phyloP scores from a whole-genome alignment of 352 stramenopile species.

The Phytopythium kandeliae region DNA sequence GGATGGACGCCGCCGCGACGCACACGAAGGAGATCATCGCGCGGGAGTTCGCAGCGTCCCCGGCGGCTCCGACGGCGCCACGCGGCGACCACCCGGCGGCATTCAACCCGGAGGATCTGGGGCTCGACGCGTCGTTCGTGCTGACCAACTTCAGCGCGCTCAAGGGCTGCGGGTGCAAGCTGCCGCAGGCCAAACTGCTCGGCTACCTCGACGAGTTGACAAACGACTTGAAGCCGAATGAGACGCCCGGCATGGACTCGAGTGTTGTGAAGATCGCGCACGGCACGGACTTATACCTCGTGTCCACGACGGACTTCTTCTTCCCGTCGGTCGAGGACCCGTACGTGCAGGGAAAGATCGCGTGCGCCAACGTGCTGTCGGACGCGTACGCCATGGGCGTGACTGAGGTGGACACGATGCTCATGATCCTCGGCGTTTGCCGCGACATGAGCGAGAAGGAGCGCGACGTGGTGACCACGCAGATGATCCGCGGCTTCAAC shows the following conservation, averaged over 20 bases:
- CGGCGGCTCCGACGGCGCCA: neutral
- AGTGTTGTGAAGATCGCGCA: conserved; percentile 89
- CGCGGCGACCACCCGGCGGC: conserved; percentile 3
- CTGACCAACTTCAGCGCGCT: conserved; percentile 84
- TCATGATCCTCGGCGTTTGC: conserved; percentile 93
- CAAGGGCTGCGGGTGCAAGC: conserved; percentile 96
- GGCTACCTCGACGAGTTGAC: conserved; percentile 86
- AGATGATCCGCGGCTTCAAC: conserved; percentile 94
- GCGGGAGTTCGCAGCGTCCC: conserved; percentile 37
- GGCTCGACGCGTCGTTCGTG: conserved; percentile 70
- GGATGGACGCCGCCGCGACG: conserved; percentile 49
- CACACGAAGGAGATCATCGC: conserved; percentile 58
- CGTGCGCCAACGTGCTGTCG: conserved; percentile 92
- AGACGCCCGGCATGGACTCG: conserved; percentile 87
- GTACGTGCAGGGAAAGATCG: conserved; percentile 91
- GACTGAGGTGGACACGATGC: conserved; percentile 92
- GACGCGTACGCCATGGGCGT: conserved; percentile 95
- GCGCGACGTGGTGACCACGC: conserved; percentile 89
- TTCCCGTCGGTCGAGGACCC: conserved; percentile 93
- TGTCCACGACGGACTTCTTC: conserved; percentile 96
- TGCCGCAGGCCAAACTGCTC: conserved; percentile 91
- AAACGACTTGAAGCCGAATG: conserved; percentile 90
- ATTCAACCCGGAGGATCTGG: conserved; percentile 56
- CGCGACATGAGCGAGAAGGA: conserved; percentile 90
- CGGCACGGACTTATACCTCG: conserved; percentile 77